Base-by-base conservation (phyloP, 2,329 filamentous ascomycete genomes). In the Diaporthe velutina region DNA sequence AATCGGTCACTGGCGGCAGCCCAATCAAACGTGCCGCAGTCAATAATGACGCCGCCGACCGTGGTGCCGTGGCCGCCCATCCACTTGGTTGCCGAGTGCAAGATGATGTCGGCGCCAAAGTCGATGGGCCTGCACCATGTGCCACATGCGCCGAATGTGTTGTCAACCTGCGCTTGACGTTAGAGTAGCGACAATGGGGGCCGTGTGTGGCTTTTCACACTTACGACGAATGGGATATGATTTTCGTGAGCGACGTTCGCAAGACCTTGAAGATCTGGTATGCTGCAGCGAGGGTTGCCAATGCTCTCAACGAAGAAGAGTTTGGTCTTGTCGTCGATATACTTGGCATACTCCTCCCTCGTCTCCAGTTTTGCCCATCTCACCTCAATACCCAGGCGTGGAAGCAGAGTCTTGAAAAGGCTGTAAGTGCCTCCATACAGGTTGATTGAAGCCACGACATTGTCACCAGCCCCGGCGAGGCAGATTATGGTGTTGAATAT, bases 351-450 rank as follows among this genome's bases (percentile, higher is more conserved):
- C 80, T 95, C 95, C 79, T 93, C 92, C 19, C 94, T 87, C 73
- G 91, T 92, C 84, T 98, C 95, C 55, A 94, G 94, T 72, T 92
- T 88, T 80, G 98, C 90, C 80, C 98, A 98, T 86, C 96, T 98
- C 81, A 95, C 97, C 52, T 88, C 88, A 81, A 98, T 95, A 76
- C 96, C 96, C 60, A 98, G 86, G n/a, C 96, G 91, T 5, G 95
- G 93, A 72, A 98, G 88, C 79, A 95, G 90, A 64, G 98, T 95
- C 86, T 98, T 98, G 86, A 98, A 92, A 87, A 98, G 96, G 86
- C 98, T 98, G 88, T 98, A 98, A 22, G 96, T 98, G 83, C 96
- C 96, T 78, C 96, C 96, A 85, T 98, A 98, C 73, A 98, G 88
- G 85, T 97, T 98, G 68, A 93, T 93, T 8, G 96, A 98, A 15